Percentiles rank a stretch among this genome's conserved stretches.
Conservation (phyloP, 129 eudicot species). For the Chrysanthemum makinoi region DNA sequence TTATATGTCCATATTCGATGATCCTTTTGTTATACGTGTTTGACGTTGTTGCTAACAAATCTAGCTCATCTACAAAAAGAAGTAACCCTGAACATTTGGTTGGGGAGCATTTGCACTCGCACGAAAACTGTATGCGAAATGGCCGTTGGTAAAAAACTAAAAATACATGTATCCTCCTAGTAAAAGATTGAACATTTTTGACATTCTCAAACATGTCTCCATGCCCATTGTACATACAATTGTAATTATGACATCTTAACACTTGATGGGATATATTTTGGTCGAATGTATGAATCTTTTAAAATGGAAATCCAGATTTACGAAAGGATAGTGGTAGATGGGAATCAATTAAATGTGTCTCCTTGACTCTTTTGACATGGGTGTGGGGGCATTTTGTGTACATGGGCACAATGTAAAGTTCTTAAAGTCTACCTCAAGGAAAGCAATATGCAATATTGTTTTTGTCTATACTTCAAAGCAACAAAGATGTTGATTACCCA, state of each 20-base stretch:
- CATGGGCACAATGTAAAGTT: slow-evolving; percentile 26
- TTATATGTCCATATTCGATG: no score
- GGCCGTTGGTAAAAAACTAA: no score
- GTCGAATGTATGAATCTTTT: neutral
- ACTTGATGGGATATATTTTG: slow-evolving; percentile 6
- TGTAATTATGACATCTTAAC: slow-evolving; percentile 1
- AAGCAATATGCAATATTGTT: slow-evolving; percentile 30
- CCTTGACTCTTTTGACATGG: slow-evolving; percentile 27
- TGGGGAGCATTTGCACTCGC: no score
- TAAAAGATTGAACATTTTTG: neutral
- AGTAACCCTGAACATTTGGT: no score
- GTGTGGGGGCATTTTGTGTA: slow-evolving; percentile 32
- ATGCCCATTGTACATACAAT: neutral
- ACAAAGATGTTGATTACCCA: slow-evolving; percentile 34
- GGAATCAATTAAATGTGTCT: slow-evolving; percentile 30
- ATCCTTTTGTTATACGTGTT: no score
- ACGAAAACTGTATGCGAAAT: no score
- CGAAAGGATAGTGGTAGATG: slow-evolving; percentile 28
- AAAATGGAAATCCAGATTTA: neutral
- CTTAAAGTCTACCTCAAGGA: slow-evolving; percentile 28
- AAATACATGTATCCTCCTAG: no score
- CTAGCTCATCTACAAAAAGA: no score
- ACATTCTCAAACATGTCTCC: neutral
- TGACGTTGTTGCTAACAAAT: neutral
- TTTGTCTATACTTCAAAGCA: slow-evolving; percentile 38